Percentiles rank a stretch among this genome's conserved stretches.
These are phyloP conservation scores for Nakazawaea ernobii DNA, from an alignment of 805 yeast species.

Conservation along the genomic window DNA sequence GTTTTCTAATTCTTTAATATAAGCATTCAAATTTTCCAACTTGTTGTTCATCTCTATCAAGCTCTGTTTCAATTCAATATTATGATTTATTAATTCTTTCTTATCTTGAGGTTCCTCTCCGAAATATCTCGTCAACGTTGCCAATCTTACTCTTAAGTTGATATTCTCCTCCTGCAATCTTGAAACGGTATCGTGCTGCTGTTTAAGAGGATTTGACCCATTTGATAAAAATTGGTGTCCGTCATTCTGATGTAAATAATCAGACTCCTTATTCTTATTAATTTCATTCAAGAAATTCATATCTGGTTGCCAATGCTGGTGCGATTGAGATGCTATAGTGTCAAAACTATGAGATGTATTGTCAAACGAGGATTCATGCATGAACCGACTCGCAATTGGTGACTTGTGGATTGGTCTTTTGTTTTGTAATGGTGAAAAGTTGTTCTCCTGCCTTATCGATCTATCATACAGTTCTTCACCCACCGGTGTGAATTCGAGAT, in stretches of 20 bases:
- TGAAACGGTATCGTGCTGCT: slow-evolving; percentile 21
- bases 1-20: slow-evolving; percentile 6
- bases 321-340: slow-evolving; percentile 3
- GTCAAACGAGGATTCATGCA: slow-evolving; percentile 18
- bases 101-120: slow-evolving; percentile 39
- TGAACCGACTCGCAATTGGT: background rate
- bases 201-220: slow-evolving; percentile 12
- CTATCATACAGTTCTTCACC: slow-evolving; percentile 18
- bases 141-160: slow-evolving; percentile 36
- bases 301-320: slow-evolving; percentile 2
- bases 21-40: slow-evolving; percentile 3
- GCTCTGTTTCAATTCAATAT: slow-evolving; percentile 27
- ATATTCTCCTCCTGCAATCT: slow-evolving; percentile 34
- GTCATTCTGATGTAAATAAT: slow-evolving; percentile 9
- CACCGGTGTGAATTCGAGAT: slow-evolving; percentile 36
- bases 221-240: slow-evolving; percentile 14
- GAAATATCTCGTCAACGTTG: slow-evolving; percentile 31
- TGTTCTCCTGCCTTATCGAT: slow-evolving; percentile 3
- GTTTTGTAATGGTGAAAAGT: slow-evolving; percentile 5
- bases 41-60: slow-evolving; percentile 12
- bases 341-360: slow-evolving; percentile 19
- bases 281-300: background rate
- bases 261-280: slow-evolving; percentile 11
- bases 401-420: background rate
- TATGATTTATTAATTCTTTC: slow-evolving; percentile 29